Evolutionary conservation across 2,329 filamentous ascomycete genomes (phyloP).

Genomic region (Aureobasidium musti): DNA sequence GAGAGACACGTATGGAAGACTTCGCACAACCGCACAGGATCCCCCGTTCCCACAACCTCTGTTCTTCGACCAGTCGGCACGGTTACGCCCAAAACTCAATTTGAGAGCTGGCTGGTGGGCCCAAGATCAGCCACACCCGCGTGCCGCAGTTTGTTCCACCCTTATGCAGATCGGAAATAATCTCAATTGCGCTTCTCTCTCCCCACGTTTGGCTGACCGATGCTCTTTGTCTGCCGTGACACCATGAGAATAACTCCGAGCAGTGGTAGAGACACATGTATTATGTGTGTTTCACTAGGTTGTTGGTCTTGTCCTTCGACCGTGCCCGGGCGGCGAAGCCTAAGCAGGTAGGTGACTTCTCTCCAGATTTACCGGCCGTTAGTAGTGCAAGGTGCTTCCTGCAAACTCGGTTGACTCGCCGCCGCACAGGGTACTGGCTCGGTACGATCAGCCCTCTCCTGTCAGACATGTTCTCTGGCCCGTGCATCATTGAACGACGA

Average conservation of each 20-base stretch:
- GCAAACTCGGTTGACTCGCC: conserved; percentile 25
- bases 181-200: background rate
- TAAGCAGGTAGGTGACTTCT: conserved; percentile 8
- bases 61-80: conserved; percentile 23
- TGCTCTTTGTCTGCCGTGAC: background rate
- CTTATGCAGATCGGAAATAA: conserved; percentile 12
- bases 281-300: background rate
- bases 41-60: conserved; percentile 18
- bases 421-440: conserved; percentile 14
- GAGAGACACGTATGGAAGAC: conserved; percentile 6
- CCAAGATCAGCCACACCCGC: conserved; percentile 7
- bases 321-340: background rate
- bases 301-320: background rate
- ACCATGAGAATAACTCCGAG: background rate
- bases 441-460: conserved; percentile 22
- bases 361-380: conserved; percentile 24
- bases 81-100: conserved; percentile 18
- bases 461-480: conserved; percentile 25
- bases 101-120: background rate
- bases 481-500: conserved; percentile 15
- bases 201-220: conserved; percentile 3
- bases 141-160: conserved; percentile 2
- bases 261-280: background rate
- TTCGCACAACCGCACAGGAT: conserved; percentile 10
- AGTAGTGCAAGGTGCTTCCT: conserved; percentile 8